phyloP scores from a whole-genome alignment of 169 alveolate species.

The Cryptosporidium ubiquitum region DNA sequence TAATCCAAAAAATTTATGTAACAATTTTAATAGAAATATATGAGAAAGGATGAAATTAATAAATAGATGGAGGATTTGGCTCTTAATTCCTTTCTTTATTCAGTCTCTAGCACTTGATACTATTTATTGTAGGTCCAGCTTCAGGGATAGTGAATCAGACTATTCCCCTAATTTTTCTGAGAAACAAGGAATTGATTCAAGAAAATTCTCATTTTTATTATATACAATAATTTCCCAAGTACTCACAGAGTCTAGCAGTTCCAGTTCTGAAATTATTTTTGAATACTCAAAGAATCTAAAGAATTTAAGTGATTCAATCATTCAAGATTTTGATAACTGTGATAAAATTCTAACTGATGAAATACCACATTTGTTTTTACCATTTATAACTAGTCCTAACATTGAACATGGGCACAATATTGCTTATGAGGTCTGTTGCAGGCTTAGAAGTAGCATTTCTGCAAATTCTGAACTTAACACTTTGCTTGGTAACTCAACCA shows the following conservation, averaged over 20 bases:
- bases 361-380: not conserved
- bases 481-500: conserved; percentile 20
- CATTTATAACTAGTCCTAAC: conserved; percentile 14
- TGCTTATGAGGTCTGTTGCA: conserved; percentile 58
- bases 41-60: not conserved
- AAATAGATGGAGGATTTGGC: not conserved
- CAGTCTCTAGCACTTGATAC: not conserved
- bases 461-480: conserved; percentile 13
- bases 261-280: not conserved
- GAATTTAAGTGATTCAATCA: not conserved
- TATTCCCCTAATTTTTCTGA: not conserved
- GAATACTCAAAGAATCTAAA: not conserved
- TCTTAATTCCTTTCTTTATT: not conserved
- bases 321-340: conserved; percentile 43
- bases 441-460: conserved; percentile 30
- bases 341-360: conserved; percentile 7
- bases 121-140: not conserved
- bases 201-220: conserved; percentile 7
- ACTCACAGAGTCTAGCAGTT: not conserved
- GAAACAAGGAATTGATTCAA: not conserved
- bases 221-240: conserved; percentile 31
- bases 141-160: conserved; percentile 2
- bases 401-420: not conserved
- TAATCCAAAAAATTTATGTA: not conserved
- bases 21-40: not conserved